Evolutionary conservation across 495 filamentous ascomycete species (phyloP), one percentile per base, ranked within the genome.

Genomic region (Penicillium macrosclerotiorum): DNA sequence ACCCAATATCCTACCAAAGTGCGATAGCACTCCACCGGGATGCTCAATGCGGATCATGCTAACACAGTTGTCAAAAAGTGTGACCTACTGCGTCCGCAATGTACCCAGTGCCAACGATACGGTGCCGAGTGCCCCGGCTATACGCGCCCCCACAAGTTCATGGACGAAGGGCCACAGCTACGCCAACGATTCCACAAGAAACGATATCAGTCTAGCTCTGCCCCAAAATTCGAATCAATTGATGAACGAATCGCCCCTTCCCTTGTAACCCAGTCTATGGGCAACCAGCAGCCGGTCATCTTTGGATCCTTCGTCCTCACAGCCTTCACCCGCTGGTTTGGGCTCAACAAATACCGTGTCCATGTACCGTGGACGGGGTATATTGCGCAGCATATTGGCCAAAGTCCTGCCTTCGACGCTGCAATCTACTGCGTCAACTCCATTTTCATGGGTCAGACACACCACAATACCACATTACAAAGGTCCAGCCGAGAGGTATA

Each of bases 91-190:
- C 58, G 36, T 17, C 64, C 64, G 5, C 41, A 48, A 26, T 68
- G 64, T 36, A 34, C 60, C 8, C 57, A 62, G 42, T 68, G 64
- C 30, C 37, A 44, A 31, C 57, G 53, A 44, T 55, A 60, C 19
- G 53, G 54, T 26, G 44, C 42, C 27, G 40, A 54, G 25, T 68
- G 64, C 43, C 64, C 64, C 8, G 64, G 64, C 3, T 68, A 64
- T 31, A 38, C 52, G 3, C 39, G 38, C 20, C 9, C 30, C n/a
- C 43, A 35, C 24, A 59, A 62, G 42, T 62, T 62, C 44, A 50
- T 58, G 45, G 55, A 62, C 33, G 52, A 62, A 42, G 52, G 52
- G 13, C 52, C 56, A 9, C 26, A 39, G 9, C 42, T 62, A 6
- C 39, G 52, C 40, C 45, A 51, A 25, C 49, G 52, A 29, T 62